Evolutionary conservation across 805 yeast genomes (phyloP).

Genomic region (Jamesozyma lodderae): DNA sequence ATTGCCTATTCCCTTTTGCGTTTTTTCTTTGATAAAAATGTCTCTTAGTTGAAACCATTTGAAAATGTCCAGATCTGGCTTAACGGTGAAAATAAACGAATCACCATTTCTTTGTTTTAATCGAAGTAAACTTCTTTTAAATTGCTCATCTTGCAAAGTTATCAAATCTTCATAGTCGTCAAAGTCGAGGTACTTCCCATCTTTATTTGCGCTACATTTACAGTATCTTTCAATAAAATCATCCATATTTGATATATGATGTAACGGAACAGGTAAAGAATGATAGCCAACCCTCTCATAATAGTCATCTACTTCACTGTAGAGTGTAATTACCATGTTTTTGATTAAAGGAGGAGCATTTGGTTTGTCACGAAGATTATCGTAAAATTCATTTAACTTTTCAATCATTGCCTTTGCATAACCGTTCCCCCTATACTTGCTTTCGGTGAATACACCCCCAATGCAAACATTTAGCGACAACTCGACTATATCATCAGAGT

Average conservation of each 20-base stretch:
- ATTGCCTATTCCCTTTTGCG: conserved; percentile 7
- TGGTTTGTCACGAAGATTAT: conserved; percentile 16
- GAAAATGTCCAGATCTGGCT: conserved; percentile 32
- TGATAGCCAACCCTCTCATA: conserved; percentile 56
- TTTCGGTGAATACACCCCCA: conserved; percentile 53
- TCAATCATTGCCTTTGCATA: conserved; percentile 44
- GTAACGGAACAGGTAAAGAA: conserved; percentile 33
- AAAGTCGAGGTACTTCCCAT: conserved; percentile 23
- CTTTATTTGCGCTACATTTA: not conserved
- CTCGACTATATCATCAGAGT: conserved; percentile 18
- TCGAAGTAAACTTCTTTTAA: conserved; percentile 14
- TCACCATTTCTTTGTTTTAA: conserved; percentile 18
- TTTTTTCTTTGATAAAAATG: conserved; percentile 25
- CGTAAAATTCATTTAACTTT: conserved; percentile 30
- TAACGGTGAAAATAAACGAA: conserved; percentile 25
- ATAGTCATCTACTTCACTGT: conserved; percentile 66
- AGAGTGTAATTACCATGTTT: conserved; percentile 38
- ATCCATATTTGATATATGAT: conserved; percentile 23
- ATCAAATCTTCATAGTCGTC: conserved; percentile 29
- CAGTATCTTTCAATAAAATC: conserved; percentile 14
- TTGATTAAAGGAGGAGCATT: conserved; percentile 23
- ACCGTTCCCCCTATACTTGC: conserved; percentile 43
- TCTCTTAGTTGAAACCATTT: conserved; percentile 39
- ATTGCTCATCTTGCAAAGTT: conserved; percentile 18
- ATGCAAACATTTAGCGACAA: conserved; percentile 34